Base-by-base conservation (phyloP, 2,329 filamentous ascomycete genomes). In the Penicillium psychrosexuale region DNA sequence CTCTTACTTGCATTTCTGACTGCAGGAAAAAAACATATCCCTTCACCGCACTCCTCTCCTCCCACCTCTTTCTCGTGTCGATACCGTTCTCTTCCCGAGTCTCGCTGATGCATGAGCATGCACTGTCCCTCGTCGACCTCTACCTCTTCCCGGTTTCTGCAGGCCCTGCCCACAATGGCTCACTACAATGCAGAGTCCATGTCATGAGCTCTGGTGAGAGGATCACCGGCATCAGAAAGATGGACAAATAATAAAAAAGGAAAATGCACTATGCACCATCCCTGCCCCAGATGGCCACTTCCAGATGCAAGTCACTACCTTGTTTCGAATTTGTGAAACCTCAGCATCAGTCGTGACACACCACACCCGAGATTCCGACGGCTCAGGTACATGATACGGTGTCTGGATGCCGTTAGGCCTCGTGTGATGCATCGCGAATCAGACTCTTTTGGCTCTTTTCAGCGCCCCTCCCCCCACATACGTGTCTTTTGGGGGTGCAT, bases 231-330 rank as follows among this genome's bases (percentile, higher is more conserved):
- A 13, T 6, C 19, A 15, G 12, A 9, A 50, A 28, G 15, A 50
- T 6, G 27, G 19, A 27, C 40, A 51, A 31, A 45, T 24, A 38
- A 31, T 12, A 15, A 27, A 11, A 7, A 24, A 27, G 12, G 12
- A 34, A 36, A 38, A 45, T n/a, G 22, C 28, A 44, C 13, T 27
- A 24, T 39, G 27, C 49, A 30, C 8, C 17, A 44, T 45, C 39
- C 33, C 28, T 50, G 47, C 12, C 36, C n/a, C 47, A 22, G 47
- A 43, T 51, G 39, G 44, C 39, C 33, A 22, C 33, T 45, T 54
- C 19, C 47, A 39, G 34, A 45, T 55, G 52, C 47, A 55, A 34
- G 52, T 51, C 52, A 55, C 52, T 51, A 55, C 40, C 39, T 55
- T 51, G 47, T 51, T 51, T 45, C 39, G 47, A 40, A 28, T 24